phyloP scores from a whole-genome alignment of 108 stramenopile genomes.

The Cylindrotheca closterium region DNA sequence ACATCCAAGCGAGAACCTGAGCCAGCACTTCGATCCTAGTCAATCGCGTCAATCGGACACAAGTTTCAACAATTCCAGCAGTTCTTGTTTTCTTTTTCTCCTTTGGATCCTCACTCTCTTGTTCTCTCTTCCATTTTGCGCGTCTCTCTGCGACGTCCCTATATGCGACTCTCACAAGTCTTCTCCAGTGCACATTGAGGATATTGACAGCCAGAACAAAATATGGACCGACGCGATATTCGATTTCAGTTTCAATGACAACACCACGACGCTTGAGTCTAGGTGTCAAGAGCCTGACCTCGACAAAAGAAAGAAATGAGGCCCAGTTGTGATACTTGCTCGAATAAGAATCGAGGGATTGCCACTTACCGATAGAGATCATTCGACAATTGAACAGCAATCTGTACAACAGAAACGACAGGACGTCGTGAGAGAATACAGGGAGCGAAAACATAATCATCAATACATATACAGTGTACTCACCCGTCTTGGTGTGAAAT shows the following conservation, averaged over 20 bases:
- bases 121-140: slow-evolving; percentile 34
- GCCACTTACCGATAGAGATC: slow-evolving; percentile 64
- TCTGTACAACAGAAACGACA: slow-evolving; percentile 14
- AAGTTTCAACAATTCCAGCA: slow-evolving; percentile 14
- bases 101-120: slow-evolving; percentile 19
- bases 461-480: not conserved
- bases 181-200: slow-evolving; percentile 59
- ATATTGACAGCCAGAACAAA: slow-evolving; percentile 82
- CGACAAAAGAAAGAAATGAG: slow-evolving; percentile 3
- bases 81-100: not conserved
- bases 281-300: slow-evolving; percentile 56
- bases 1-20: slow-evolving; percentile 42
- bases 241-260: slow-evolving; percentile 75
- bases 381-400: slow-evolving; percentile 80
- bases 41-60: slow-evolving; percentile 29
- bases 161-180: slow-evolving; percentile 53
- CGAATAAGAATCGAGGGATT: not conserved
- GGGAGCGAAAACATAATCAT: too few relatives aligned
- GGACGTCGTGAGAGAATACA: not conserved
- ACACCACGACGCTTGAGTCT: slow-evolving; percentile 65
- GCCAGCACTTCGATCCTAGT: slow-evolving; percentile 58
- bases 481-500: slow-evolving; percentile 56
- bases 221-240: slow-evolving; percentile 75
- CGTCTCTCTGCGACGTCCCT: slow-evolving; percentile 35
- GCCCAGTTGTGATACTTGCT: not conserved